A percentile compares a stretch with the other conserved stretches of the same genome.
phyloP scores from a whole-genome alignment of 2,329 filamentous ascomycete genomes.

The Geosmithia putterillii region DNA sequence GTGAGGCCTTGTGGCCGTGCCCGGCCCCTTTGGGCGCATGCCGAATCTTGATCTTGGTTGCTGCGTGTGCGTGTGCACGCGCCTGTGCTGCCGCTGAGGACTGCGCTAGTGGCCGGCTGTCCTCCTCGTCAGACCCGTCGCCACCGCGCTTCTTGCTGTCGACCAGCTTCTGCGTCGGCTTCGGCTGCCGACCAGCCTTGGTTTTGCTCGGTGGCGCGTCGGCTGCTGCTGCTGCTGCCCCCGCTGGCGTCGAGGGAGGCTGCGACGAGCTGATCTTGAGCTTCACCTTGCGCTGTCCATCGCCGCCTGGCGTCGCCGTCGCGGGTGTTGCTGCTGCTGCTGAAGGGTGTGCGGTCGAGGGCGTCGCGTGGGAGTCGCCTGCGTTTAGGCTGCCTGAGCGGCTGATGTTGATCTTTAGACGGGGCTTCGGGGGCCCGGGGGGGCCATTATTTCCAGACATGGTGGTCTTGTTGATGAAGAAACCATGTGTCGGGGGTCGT shows the following conservation, averaged over 20 bases:
- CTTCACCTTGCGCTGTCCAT: slow-evolving; percentile 24
- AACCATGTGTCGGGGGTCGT: not conserved
- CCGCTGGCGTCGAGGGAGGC: slow-evolving; percentile 2
- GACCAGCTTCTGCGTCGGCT: slow-evolving; percentile 44
- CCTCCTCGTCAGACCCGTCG: slow-evolving; percentile 39
- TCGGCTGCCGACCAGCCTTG: slow-evolving; percentile 47
- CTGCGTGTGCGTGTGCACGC: slow-evolving; percentile 23
- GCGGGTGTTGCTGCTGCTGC: not conserved
- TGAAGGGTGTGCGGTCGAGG: slow-evolving; percentile 3
- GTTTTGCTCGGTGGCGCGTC: slow-evolving; percentile 29
- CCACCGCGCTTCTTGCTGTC: slow-evolving; percentile 50
- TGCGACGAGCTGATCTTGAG: slow-evolving; percentile 27
- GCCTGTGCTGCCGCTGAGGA: no score
- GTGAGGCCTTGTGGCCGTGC: slow-evolving; percentile 13
- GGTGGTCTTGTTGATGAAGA: not conserved
- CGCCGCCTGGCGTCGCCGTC: slow-evolving; percentile 5
- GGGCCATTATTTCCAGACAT: slow-evolving; percentile 16
- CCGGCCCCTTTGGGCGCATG: slow-evolving; percentile 18
- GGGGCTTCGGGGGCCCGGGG: slow-evolving; percentile 19
- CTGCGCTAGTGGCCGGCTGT: slow-evolving; percentile 8
- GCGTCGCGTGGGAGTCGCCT: slow-evolving; percentile 3
- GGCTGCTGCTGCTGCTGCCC: slow-evolving; percentile 4
- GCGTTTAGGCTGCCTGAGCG: slow-evolving; percentile 21
- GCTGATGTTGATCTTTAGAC: slow-evolving; percentile 25
- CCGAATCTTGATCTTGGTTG: slow-evolving; percentile 43